Evolutionary conservation across 1,139 yeast genomes (phyloP).

Genomic region (Pichia sp.): DNA sequence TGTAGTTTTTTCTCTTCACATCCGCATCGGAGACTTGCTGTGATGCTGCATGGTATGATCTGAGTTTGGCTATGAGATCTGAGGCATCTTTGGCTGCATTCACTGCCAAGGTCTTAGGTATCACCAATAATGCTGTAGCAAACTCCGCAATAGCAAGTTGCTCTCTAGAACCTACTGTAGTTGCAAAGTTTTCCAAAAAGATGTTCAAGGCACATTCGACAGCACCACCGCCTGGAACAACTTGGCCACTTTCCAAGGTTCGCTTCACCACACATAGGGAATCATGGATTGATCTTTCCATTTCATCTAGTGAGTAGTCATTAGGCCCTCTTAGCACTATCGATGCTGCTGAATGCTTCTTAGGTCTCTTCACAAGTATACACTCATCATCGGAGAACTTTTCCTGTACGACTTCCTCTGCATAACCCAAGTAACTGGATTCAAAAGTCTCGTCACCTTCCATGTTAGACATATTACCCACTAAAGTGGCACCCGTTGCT

Average conservation of each 20-base stretch:
- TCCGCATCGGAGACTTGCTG: conserved; percentile 84
- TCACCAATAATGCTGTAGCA: conserved; percentile 81
- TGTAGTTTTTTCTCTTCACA: conserved; percentile 75
- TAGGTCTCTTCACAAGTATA: conserved; percentile 88
- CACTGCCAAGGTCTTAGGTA: conserved; percentile 95
- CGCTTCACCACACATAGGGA: conserved; percentile 93
- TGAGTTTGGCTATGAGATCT: conserved; percentile 87
- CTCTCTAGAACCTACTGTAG: conserved; percentile 96
- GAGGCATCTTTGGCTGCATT: conserved; percentile 98
- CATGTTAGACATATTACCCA: conserved; percentile 82
- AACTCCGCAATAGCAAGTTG: conserved; percentile 98
- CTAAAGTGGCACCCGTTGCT: conserved; percentile 94
- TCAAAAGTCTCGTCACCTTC: conserved; percentile 99
- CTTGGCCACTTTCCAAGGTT: conserved; percentile 88
- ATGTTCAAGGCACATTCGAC: conserved; percentile 95
- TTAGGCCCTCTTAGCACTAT: conserved; percentile 94
- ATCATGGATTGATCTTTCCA: conserved; percentile 90
- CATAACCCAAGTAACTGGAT: conserved; percentile 76
- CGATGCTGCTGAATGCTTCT: conserved; percentile 88
- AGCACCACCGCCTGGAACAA: conserved; percentile 99
- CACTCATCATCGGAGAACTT: conserved; percentile 96
- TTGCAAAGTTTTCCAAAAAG: conserved; percentile 93
- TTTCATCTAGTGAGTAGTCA: conserved; percentile 93
- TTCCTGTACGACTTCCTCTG: conserved; percentile 89
- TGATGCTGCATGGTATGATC: conserved; percentile 95